These are phyloP conservation scores for Neoboletus magnificus DNA, from an alignment of 768 basidiomycete genomes.

Conservation along the genomic window DNA sequence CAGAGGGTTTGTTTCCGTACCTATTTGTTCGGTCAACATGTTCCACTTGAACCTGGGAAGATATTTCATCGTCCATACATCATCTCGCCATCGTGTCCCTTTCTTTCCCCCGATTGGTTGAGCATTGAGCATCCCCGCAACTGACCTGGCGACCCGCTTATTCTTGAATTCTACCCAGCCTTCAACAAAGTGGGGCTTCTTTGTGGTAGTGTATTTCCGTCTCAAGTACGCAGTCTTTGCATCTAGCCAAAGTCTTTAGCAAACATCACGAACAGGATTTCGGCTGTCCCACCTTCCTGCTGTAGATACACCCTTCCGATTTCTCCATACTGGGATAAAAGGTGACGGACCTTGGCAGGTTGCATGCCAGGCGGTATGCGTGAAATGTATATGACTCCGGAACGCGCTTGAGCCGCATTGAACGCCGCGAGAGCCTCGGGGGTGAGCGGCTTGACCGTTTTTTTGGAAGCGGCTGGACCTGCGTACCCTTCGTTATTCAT, in stretches of 20 bases:
- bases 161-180: constrained; percentile 99
- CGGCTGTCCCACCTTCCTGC: constrained; percentile 66
- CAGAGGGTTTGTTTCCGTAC: constrained; percentile 49
- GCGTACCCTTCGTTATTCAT: constrained; percentile 61
- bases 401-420: constrained; percentile 65
- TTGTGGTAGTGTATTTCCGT: constrained; percentile 75
- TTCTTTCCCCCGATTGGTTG: constrained; percentile 94
- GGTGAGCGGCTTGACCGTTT: constrained; percentile 69
- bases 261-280: background rate
- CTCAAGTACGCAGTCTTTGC: constrained; percentile 84
- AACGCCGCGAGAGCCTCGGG: constrained; percentile 73
- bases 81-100: constrained; percentile 87
- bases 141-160: constrained; percentile 84
- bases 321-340: constrained; percentile 88
- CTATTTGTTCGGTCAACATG: constrained; percentile 98
- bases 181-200: constrained; percentile 87
- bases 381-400: constrained; percentile 92
- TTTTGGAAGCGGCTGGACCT: constrained; percentile 39
- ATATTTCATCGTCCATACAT: constrained; percentile 99
- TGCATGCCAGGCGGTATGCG: constrained; percentile 98
- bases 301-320: constrained; percentile 91
- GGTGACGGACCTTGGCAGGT: constrained; percentile 90
- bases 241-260: constrained; percentile 43
- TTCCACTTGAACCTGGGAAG: constrained; percentile 97
- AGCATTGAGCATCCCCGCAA: constrained; percentile 95